Evolutionary conservation across 441 rosid species (phyloP), one percentile per base, ranked within the genome.

Genomic region (Raphanus hybrid): DNA sequence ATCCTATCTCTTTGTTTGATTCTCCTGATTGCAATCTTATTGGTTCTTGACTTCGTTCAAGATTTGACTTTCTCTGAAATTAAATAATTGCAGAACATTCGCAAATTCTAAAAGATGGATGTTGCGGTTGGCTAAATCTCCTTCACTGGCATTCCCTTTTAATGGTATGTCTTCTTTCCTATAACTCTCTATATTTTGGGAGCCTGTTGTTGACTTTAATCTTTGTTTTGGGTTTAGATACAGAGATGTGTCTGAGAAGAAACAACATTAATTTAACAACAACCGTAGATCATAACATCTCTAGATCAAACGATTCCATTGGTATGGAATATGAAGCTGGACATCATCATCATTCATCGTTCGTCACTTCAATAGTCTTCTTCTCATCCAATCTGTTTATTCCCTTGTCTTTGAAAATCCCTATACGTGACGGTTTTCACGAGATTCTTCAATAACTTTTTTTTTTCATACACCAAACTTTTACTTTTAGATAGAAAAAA

Each of bases 361-460:
- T 78, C 29, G 83, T 82, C 69, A 80, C 87, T 70, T 75, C 88
- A 54, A 85, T 83, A 78, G 83, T 79, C 71, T 88, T 90, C 82
- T 89, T 90, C 83, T 85, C 92, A 14, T 82, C 96, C 75, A 86
- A 89, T 69, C 84, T 86, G 71, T 89, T 87, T 77, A 89, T 92
- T 90, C 91, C 92, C 78, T 87, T 95, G 88, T 86, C 95, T 79
- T 75, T 86, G 82, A 90, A 90, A 86, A 92, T 96, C 77, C 90
- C 92, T 75, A 91, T 88, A 83, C 88, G 91, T 77, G 95, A 93
- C 77, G 90, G 94, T 41, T 93, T 78, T 77, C 97, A 86, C 62
- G 96, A 93, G 77, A 83, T 85, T 86, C 85, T 89, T 83, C 89
- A 82, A 58, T 81, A 61, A 37, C 77, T 45, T 12, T n/a, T 43